phyloP scores from a whole-genome alignment of 2,329 filamentous ascomycete genomes.

The Aspergillus novofumigatus region DNA sequence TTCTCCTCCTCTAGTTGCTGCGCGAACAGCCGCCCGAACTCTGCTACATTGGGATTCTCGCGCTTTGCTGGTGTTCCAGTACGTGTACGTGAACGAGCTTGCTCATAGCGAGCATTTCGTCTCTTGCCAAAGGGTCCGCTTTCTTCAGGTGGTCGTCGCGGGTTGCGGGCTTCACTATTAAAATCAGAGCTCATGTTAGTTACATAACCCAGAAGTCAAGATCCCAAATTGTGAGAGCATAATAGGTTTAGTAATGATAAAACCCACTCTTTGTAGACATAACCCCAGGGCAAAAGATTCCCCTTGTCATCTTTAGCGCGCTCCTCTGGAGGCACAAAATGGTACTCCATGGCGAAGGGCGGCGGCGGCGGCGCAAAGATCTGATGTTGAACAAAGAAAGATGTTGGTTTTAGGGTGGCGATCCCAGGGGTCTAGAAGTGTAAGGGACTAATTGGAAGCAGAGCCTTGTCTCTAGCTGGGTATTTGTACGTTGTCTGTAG shows the following conservation, averaged over 20 bases:
- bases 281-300: conserved; percentile 59
- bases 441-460: background rate
- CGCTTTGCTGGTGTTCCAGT: conserved; percentile 56
- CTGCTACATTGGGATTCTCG: conserved; percentile 51
- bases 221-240: background rate
- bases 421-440: background rate
- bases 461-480: background rate
- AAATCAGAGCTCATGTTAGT: conserved; percentile 19
- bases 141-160: conserved; percentile 54
- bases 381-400: background rate
- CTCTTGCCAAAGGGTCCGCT: conserved; percentile 59
- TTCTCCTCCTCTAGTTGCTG: conserved; percentile 44
- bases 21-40: conserved; percentile 44
- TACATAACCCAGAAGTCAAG: conserved; percentile 2
- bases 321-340: conserved; percentile 61
- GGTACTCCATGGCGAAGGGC: conserved; percentile 54
- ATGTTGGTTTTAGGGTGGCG: background rate
- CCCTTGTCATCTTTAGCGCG: conserved; percentile 57
- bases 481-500: background rate
- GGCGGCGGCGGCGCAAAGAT: background rate
- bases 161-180: conserved; percentile 44
- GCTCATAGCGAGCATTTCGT: conserved; percentile 42
- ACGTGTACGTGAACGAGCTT: conserved; percentile 50
- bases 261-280: conserved; percentile 58
- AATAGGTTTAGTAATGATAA: background rate